These are phyloP conservation scores for Eucalyptus decipiens DNA, from an alignment of 345 rosid genomes.

Conservation along the genomic window DNA sequence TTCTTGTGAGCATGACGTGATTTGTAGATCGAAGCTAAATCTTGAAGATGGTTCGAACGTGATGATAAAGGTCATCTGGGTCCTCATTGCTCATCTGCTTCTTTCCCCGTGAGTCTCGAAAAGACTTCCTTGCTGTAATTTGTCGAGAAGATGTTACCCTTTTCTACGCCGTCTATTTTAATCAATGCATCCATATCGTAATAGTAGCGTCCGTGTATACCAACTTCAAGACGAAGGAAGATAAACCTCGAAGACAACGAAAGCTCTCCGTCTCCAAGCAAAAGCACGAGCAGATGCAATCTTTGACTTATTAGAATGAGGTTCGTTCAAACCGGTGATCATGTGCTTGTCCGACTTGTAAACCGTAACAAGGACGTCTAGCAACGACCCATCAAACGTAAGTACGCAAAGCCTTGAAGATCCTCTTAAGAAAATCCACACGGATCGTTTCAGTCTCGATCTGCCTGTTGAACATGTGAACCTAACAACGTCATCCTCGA, in stretches of 20 bases:
- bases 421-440: background rate
- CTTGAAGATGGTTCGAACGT: background rate
- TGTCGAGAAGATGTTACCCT: background rate
- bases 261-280: background rate
- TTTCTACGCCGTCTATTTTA: background rate
- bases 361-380: background rate
- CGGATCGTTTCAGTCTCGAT: background rate
- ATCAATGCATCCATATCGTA: background rate
- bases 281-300: background rate
- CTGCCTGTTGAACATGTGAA: background rate
- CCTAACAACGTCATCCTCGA: background rate
- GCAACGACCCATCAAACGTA: background rate
- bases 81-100: background rate
- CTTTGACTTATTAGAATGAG: background rate
- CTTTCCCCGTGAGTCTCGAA: background rate
- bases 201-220: background rate
- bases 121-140: background rate
- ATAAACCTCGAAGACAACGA: background rate
- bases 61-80: background rate
- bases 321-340: background rate
- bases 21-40: background rate
- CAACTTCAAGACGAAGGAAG: background rate
- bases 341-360: background rate
- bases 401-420: background rate
- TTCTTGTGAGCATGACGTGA: background rate